Conservation (phyloP, 768 basidiomycete genomes). For the Rhodotorula diobovata region DNA sequence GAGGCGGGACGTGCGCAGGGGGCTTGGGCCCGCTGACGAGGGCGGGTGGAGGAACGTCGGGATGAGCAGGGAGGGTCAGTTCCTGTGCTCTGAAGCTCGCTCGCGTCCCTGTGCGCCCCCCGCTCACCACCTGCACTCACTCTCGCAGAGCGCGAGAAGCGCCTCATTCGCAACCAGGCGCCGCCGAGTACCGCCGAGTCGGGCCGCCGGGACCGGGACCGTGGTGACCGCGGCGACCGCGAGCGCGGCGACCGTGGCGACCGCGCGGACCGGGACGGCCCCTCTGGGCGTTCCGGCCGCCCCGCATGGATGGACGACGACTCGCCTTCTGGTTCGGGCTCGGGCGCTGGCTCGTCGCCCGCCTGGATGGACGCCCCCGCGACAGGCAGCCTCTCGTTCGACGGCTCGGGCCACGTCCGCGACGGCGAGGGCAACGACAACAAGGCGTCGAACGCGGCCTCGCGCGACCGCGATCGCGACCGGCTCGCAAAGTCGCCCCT, state of each 20-base stretch:
- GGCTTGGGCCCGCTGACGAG: slow-evolving; percentile 30
- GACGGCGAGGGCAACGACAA: slow-evolving; percentile 6
- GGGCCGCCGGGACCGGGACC: too few species aligned
- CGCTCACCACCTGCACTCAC: neutral
- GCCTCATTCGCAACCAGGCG: slow-evolving; percentile 15
- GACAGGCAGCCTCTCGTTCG: slow-evolving; percentile 7
- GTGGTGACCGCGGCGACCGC: neutral
- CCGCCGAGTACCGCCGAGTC: neutral
- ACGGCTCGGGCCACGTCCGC: neutral
- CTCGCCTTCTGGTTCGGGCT: too few species aligned
- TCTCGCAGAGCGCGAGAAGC: slow-evolving; percentile 29
- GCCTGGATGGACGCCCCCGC: slow-evolving; percentile 32
- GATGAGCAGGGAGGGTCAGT: slow-evolving; percentile 28
- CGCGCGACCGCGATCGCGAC: too few species aligned
- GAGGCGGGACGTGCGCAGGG: slow-evolving; percentile 15
- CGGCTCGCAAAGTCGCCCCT: neutral
- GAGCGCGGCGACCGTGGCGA: slow-evolving; percentile 2
- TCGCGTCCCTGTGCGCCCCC: too few species aligned
- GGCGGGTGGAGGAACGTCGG: slow-evolving; percentile 39
- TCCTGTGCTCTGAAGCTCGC: too few species aligned
- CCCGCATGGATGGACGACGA: slow-evolving; percentile 39
- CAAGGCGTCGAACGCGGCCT: neutral
- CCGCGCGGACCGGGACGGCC: neutral
- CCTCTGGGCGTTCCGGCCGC: neutral
- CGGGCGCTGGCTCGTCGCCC: neutral